Evolutionary conservation across 345 rosid species (phyloP).

Genomic region (Trapa bicornis): DNA sequence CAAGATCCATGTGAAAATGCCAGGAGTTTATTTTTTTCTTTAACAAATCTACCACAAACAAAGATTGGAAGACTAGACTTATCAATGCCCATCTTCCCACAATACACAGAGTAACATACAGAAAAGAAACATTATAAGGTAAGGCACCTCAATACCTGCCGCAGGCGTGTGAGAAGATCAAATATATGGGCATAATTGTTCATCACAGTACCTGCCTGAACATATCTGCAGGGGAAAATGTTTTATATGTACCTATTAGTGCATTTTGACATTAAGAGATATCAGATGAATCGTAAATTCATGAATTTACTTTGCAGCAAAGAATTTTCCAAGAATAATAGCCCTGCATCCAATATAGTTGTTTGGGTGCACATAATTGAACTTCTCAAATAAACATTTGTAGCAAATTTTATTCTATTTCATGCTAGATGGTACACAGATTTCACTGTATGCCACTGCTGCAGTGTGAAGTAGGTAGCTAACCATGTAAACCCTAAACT

Average conservation of each 20-base stretch:
- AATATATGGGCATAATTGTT: conserved; percentile 94
- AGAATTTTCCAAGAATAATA: background rate
- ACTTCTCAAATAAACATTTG: background rate
- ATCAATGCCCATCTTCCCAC: background rate
- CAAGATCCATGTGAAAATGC: background rate
- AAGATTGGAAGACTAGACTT: background rate
- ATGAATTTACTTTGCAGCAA: background rate
- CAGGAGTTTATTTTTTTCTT: background rate
- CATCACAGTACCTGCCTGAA: conserved; percentile 73
- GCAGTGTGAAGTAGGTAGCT: background rate
- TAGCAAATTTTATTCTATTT: background rate
- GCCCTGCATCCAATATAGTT: background rate
- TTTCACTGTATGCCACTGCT: background rate
- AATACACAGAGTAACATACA: background rate
- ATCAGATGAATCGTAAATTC: background rate
- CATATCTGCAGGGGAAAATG: conserved; percentile 43
- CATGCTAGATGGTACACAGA: background rate
- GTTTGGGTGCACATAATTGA: background rate
- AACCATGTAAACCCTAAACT: background rate
- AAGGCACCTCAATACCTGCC: conserved; percentile 42
- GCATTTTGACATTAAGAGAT: background rate
- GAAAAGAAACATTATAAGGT: background rate
- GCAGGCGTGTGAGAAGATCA: conserved; percentile 90
- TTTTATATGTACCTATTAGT: background rate
- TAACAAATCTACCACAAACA: conserved; percentile 1